Evolutionary conservation across 305 asterid genomes (phyloP).

Genomic region (Fraxinus paxiana): DNA sequence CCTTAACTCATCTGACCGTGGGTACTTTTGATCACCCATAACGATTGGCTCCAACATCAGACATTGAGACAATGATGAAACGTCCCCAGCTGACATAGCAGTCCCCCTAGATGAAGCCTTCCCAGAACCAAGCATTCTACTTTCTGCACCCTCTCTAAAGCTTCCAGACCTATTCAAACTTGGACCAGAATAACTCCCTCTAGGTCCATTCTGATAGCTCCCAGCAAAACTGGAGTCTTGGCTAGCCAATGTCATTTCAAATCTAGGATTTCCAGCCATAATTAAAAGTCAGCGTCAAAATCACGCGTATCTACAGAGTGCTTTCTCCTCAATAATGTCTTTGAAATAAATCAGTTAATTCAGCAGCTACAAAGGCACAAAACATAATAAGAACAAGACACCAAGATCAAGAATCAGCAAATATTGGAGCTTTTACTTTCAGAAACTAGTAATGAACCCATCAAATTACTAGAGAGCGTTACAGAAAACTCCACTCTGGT

Average conservation of each 20-base stretch:
- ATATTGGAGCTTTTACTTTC: not conserved
- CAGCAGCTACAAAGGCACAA: constrained; percentile 25
- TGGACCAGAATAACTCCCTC: constrained; percentile 53
- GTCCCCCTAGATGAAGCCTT: constrained; percentile 55
- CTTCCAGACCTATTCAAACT: constrained; percentile 20
- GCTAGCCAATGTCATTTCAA: constrained; percentile 63
- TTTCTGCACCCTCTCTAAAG: constrained; percentile 64
- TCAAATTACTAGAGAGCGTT: not conserved
- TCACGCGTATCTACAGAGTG: constrained; percentile 33
- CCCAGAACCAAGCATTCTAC: constrained; percentile 51
- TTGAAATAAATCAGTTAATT: constrained; percentile 14
- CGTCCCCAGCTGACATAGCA: constrained; percentile 49
- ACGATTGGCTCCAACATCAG: constrained; percentile 65
- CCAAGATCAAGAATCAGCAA: constrained; percentile 19
- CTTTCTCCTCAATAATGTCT: constrained; percentile 11
- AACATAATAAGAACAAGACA: constrained; percentile 25
- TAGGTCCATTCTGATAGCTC: constrained; percentile 58
- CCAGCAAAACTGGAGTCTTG: constrained; percentile 63
- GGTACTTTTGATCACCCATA: constrained; percentile 49
- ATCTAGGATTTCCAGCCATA: constrained; percentile 84
- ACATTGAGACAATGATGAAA: constrained; percentile 52
- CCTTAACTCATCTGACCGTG: constrained; percentile 60
- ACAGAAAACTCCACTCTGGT: not conserved
- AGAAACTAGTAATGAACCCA: not conserved
- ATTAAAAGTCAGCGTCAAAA: constrained; percentile 19